Evolutionary conservation across 352 stramenopile species (phyloP).

Genomic region (Phytopythium mirpurense): DNA sequence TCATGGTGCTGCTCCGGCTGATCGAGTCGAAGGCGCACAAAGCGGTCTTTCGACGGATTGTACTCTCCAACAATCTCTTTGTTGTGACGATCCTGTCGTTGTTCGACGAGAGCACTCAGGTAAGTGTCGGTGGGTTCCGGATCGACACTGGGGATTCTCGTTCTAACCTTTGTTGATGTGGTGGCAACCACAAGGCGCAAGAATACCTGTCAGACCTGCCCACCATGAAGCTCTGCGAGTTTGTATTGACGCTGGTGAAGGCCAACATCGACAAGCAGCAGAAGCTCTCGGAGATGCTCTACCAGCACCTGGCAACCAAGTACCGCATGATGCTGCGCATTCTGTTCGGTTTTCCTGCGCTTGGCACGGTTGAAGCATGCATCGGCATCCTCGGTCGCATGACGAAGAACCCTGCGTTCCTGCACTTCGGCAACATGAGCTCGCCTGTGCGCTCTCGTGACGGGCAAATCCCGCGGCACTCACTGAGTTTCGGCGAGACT

Average conservation of each 20-base stretch:
- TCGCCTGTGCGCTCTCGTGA: slow-evolving; percentile 39
- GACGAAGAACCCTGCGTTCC: slow-evolving; percentile 61
- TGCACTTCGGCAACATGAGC: slow-evolving; percentile 51
- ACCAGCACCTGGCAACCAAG: slow-evolving; percentile 67
- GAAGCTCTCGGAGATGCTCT: slow-evolving; percentile 53
- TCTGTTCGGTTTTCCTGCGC: slow-evolving; percentile 65
- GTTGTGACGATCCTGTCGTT: slow-evolving; percentile 56
- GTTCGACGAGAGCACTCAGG: slow-evolving; percentile 64
- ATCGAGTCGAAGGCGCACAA: slow-evolving; percentile 64
- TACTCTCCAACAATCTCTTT: slow-evolving; percentile 64
- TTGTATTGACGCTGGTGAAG: slow-evolving; percentile 66
- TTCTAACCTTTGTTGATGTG: background rate
- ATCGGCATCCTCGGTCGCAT: slow-evolving; percentile 72
- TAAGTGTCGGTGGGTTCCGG: slow-evolving; percentile 13
- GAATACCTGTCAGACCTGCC: slow-evolving; percentile 62
- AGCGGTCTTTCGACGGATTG: slow-evolving; percentile 44
- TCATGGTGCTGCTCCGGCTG: slow-evolving; percentile 58
- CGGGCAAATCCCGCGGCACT: slow-evolving; percentile 39
- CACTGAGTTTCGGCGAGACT: slow-evolving; percentile 53
- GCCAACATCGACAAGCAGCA: slow-evolving; percentile 58
- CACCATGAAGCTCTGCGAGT: slow-evolving; percentile 73
- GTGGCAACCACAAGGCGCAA: slow-evolving; percentile 28
- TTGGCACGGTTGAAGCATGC: slow-evolving; percentile 67
- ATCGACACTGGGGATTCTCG: too few relatives aligned
- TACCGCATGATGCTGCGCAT: slow-evolving; percentile 76